Base-by-base conservation (phyloP, 2,329 filamentous ascomycete species). In the Claviceps humidiphila region DNA sequence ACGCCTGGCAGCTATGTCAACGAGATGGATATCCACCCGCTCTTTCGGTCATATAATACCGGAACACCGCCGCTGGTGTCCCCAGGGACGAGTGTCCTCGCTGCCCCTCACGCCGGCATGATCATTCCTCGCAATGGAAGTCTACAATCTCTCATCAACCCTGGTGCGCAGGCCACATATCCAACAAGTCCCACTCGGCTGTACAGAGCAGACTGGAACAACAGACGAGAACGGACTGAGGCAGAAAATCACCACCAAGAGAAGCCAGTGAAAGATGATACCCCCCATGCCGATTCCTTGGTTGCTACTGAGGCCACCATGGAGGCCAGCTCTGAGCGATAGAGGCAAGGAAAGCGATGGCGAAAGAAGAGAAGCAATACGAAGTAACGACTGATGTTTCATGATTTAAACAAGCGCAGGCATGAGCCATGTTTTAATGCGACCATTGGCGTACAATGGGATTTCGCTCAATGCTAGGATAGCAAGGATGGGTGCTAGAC, bases 21-120 rank as follows among this genome's bases (percentile, higher is more conserved):
- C 59, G 84, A 89, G 63, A 74, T 81, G 3, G 80, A 89, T 61
- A 89, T 89, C 46, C 86, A 90, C 64, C 86, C 86, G 8, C 74
- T 90, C 3, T 89, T 90, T 70, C 76, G 86, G 54, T 82, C 82
- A 5, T 84, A 87, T 83, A 0, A 76, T 73, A 1, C 84, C 84
- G 7, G 30, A 34, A 34, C 30, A 11, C 81, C 84, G 1, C 79
- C 85, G 0, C 68, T 78, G 5, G 74, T 77, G 1, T 85, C 83
- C 0, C 81, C 84, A 0, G 83, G 84, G 0, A 90, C 86, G 0
- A 74, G 83, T 16, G 83, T 90, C 48, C 72, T 81, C 11, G 86
- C 85, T 0, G 82, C 85, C 2, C 85, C 85, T 0, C 76, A 82
- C 42, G 82, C 81, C 3, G 85, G 81, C 4, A 78, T 82, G 57